These are phyloP conservation scores for Colletotrichum eremochloae DNA, from an alignment of 2,329 filamentous ascomycete genomes.

Conservation along the genomic window DNA sequence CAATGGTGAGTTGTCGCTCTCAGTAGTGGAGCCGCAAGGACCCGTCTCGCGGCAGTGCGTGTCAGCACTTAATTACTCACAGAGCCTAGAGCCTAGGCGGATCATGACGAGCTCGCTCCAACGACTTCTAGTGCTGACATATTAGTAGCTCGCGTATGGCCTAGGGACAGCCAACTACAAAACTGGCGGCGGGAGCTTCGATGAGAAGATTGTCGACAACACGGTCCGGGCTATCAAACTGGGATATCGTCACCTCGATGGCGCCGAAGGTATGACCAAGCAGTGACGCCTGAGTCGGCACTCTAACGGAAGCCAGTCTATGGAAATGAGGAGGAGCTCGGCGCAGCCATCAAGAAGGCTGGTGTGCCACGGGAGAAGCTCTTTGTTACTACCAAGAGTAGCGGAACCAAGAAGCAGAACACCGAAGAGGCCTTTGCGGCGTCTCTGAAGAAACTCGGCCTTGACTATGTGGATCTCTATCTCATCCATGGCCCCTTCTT, in stretches of 20 bases:
- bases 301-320: conserved; percentile 60
- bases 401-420: conserved; percentile 55
- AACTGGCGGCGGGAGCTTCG: conserved; percentile 64
- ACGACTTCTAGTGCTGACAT: conserved; percentile 17
- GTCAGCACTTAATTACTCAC: conserved; percentile 11
- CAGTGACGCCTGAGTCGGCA: neutral
- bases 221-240: conserved; percentile 74
- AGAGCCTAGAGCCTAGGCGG: neutral
- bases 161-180: conserved; percentile 77
- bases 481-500: conserved; percentile 72
- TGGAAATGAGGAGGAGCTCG: conserved; percentile 77
- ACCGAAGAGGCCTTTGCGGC: conserved; percentile 66
- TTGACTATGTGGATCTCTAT: conserved; percentile 81
- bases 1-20: conserved; percentile 64
- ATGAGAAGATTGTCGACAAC: conserved; percentile 64
- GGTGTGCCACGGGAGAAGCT: conserved; percentile 75
- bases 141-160: conserved; percentile 75
- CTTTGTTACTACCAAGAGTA: conserved; percentile 75
- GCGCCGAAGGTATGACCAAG: conserved; percentile 71
- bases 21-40: neutral
- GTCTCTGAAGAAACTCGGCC: conserved; percentile 74
- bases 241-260: conserved; percentile 81
- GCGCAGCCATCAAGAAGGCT: conserved; percentile 76
- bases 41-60: neutral
- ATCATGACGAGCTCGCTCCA: neutral